A percentile compares a stretch with the other conserved stretches of the same genome.
Conservation (phyloP, 148 eudicot genomes). For the Polygonum maritimum region DNA sequence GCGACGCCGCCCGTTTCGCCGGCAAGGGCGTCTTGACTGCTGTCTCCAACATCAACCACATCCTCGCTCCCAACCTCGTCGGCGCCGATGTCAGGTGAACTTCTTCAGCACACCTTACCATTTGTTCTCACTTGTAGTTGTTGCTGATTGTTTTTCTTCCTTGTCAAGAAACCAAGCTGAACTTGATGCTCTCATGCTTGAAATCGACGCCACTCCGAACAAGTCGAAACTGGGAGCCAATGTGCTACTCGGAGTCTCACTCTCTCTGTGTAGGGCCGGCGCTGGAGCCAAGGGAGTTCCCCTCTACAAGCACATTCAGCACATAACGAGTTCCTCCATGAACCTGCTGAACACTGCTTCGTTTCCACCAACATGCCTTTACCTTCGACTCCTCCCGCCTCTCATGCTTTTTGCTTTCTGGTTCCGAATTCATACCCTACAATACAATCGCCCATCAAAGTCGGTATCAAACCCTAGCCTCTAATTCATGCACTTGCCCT, state of each 20-base stretch:
- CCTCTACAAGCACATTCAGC: slow-evolving; percentile 91
- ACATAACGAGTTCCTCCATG: no score
- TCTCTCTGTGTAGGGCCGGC: slow-evolving; percentile 94
- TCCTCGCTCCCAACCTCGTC: slow-evolving; percentile 61
- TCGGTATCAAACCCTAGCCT: no score
- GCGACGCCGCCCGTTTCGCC: slow-evolving; percentile 69
- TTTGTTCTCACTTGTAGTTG: background rate
- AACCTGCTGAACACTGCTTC: no score
- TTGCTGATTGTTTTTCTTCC: background rate
- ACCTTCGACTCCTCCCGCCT: no score
- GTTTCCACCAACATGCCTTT: no score
- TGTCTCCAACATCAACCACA: slow-evolving; percentile 62
- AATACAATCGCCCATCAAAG: no score
- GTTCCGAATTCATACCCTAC: no score
- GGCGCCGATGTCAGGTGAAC: slow-evolving; percentile 74
- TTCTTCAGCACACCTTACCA: no score
- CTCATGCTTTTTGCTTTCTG: no score
- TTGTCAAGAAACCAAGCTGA: slow-evolving; percentile 61
- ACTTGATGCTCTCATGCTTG: slow-evolving; percentile 77
- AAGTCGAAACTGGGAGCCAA: slow-evolving; percentile 93
- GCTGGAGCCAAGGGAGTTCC: slow-evolving; percentile 89
- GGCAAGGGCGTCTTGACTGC: slow-evolving; percentile 92
- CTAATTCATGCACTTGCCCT: no score
- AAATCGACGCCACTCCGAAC: slow-evolving; percentile 89
- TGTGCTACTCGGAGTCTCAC: slow-evolving; percentile 90